Evolutionary conservation across 805 yeast genomes (phyloP).

Genomic region (Kodamaea laetipori): DNA sequence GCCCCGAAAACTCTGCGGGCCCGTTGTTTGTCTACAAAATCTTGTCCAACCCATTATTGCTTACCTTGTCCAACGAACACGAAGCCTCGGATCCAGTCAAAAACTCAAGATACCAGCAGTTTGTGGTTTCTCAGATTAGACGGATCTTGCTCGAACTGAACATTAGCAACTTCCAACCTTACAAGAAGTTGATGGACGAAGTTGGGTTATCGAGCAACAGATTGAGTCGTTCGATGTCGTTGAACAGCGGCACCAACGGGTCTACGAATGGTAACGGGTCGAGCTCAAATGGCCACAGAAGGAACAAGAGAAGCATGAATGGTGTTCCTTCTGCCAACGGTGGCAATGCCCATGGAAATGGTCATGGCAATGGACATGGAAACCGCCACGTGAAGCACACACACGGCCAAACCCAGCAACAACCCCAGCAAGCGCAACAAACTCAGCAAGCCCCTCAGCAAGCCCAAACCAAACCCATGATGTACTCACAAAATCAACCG

Average conservation of each 20-base stretch:
- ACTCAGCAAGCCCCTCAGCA: conserved; percentile 1
- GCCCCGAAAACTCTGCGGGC: conserved; percentile 52
- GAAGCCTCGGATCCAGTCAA: conserved; percentile 10
- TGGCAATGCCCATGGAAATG: too few species aligned
- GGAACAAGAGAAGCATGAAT: conserved; percentile 22
- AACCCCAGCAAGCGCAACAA: conserved; percentile 14
- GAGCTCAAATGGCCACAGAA: conserved; percentile 21
- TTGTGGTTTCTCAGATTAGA: conserved; percentile 62
- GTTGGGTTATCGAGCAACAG: conserved; percentile 63
- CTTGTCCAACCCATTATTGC: conserved; percentile 65
- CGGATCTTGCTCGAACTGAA: conserved; percentile 61
- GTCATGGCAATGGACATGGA: too few species aligned
- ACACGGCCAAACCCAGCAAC: conserved; percentile 17
- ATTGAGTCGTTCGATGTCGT: conserved; percentile 29
- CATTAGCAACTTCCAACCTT: conserved; percentile 62
- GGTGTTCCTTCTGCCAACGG: conserved; percentile 4
- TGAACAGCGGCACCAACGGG: conserved; percentile 9
- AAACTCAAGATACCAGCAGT: conserved; percentile 47
- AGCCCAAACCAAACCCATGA: not conserved
- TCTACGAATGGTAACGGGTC: conserved; percentile 4
- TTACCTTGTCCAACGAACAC: conserved; percentile 29
- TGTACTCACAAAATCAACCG: conserved; percentile 6
- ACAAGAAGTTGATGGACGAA: conserved; percentile 87
- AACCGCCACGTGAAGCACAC: conserved; percentile 9
- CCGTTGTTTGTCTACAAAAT: conserved; percentile 73